A percentile compares a stretch with the other conserved stretches of the same genome.
phyloP scores from a whole-genome alignment of 2,329 filamentous ascomycete genomes.

The Elsinoe australis region DNA sequence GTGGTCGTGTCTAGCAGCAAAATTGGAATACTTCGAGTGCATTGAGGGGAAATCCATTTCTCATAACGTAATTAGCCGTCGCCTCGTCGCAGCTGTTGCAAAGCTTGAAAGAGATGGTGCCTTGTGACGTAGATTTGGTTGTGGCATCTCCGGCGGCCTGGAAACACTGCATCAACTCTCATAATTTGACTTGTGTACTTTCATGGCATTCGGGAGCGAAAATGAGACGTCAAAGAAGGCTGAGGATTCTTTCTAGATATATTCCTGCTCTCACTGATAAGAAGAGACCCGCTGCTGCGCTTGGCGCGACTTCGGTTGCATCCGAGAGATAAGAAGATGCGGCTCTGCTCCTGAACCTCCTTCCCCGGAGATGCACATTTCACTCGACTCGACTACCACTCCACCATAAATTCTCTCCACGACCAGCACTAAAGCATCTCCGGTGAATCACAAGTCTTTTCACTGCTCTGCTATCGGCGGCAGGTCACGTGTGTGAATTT shows the following conservation, averaged over 20 bases:
- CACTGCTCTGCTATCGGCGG: too few species aligned
- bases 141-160: background rate
- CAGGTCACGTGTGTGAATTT: too few species aligned
- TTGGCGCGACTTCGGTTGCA: constrained; percentile 1
- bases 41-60: constrained; percentile 7
- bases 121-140: background rate
- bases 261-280: constrained; percentile 3
- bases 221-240: background rate
- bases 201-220: too few species aligned
- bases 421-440: background rate
- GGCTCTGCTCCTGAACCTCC: constrained; percentile 1
- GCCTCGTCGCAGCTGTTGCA: background rate
- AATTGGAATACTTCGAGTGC: background rate
- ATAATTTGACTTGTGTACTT: too few species aligned
- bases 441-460: too few species aligned
- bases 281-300: background rate
- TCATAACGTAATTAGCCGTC: constrained; percentile 8
- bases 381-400: background rate
- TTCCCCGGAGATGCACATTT: constrained; percentile 8
- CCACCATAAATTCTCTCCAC: background rate
- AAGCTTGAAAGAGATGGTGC: too few species aligned
- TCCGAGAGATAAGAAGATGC: constrained; percentile 14
- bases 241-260: background rate
- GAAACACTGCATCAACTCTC: too few species aligned
- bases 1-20: background rate